Evolutionary conservation across 345 rosid genomes (phyloP).

Genomic region (Gossypium anomalum): DNA sequence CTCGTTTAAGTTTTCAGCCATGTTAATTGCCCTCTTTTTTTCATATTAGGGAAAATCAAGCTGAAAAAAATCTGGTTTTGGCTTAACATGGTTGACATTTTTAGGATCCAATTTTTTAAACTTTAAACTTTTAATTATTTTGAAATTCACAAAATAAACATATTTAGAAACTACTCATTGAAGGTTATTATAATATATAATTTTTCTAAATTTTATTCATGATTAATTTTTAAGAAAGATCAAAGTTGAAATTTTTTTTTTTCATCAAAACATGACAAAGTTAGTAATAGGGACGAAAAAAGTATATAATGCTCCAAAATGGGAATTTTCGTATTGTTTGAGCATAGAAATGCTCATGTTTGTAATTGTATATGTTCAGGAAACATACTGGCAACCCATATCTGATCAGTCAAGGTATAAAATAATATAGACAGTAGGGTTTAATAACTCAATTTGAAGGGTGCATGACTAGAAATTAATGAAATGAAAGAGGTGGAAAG

Average conservation of each 20-base stretch:
- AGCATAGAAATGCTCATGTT: not conserved
- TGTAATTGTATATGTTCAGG: not conserved
- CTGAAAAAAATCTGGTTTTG: not conserved
- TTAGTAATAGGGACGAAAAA: not conserved
- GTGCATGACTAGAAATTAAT: not conserved
- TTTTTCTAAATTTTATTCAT: not conserved
- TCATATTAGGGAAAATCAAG: not conserved
- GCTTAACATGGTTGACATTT: not conserved
- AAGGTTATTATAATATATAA: not conserved
- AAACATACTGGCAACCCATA: not conserved
- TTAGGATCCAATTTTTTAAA: too few relatives aligned
- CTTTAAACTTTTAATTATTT: too few relatives aligned
- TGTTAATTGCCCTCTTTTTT: not conserved
- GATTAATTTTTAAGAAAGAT: too few relatives aligned
- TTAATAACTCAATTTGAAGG: not conserved
- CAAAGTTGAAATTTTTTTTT: too few relatives aligned
- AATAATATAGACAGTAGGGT: too few relatives aligned
- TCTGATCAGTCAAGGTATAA: not conserved
- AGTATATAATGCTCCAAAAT: not conserved
- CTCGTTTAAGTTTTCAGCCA: not conserved
- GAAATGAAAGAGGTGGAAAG: not conserved
- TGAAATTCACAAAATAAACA: not conserved
- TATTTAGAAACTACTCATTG: too few relatives aligned
- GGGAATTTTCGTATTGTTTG: not conserved
- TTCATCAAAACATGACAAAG: not conserved